Evolutionary conservation across 306 rosid genomes (phyloP).

Genomic region (Castanea sativa): DNA sequence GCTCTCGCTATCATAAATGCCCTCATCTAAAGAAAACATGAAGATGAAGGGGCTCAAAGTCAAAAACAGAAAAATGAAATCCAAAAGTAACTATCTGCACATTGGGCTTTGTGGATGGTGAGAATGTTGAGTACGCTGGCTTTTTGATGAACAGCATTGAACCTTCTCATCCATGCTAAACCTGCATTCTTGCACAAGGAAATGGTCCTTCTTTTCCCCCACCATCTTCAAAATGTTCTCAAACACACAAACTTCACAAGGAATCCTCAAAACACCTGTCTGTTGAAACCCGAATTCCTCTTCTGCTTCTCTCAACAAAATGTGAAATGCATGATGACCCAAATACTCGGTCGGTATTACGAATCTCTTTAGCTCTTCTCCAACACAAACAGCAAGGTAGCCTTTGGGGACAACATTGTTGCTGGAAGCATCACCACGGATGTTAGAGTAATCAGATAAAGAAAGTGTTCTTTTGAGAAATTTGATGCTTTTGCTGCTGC

Average conservation of each 20-base stretch:
- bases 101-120: constrained; percentile 75
- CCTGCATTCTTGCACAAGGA: constrained; percentile 39
- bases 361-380: constrained; percentile 65
- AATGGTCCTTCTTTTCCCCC: constrained; percentile 41
- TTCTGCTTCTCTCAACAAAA: constrained; percentile 78
- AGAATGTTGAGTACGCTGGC: constrained; percentile 37
- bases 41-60: constrained; percentile 3
- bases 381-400: constrained; percentile 79
- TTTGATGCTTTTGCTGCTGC: constrained; percentile 46
- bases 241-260: constrained; percentile 72
- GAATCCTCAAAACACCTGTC: constrained; percentile 79
- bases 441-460: constrained; percentile 33
- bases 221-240: constrained; percentile 68
- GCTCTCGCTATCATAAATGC: constrained; percentile 23
- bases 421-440: constrained; percentile 31
- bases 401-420: constrained; percentile 72
- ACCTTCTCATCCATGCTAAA: constrained; percentile 37
- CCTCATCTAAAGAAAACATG: constrained; percentile 33
- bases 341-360: constrained; percentile 74
- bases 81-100: constrained; percentile 57
- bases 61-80: constrained; percentile 12
- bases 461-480: constrained; percentile 75
- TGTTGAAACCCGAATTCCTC: constrained; percentile 94
- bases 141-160: constrained; percentile 51
- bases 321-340: constrained; percentile 63